A percentile compares a stretch with the other conserved stretches of the same genome.
Evolutionary conservation across 192 early-diverging fungal species (phyloP).

Genomic region (Coemansia sp.): DNA sequence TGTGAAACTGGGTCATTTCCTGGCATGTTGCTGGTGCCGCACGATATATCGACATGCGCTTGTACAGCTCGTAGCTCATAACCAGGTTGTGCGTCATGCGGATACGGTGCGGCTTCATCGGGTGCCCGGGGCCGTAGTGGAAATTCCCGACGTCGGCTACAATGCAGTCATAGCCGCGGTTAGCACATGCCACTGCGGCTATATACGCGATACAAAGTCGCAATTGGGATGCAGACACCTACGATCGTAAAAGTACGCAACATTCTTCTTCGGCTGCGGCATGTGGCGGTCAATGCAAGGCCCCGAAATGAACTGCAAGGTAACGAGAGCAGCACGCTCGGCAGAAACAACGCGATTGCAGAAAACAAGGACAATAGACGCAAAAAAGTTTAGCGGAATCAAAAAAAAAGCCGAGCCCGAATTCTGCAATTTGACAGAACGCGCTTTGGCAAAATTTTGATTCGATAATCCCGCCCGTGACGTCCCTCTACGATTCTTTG

Average conservation of each 20-base stretch:
- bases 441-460: neutral
- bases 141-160: slow-evolving; percentile 70
- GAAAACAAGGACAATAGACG: no score
- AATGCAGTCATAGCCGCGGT: neutral
- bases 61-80: slow-evolving; percentile 91
- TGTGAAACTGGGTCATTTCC: slow-evolving; percentile 95
- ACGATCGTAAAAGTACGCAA: slow-evolving; percentile 53
- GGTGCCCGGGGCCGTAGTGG: slow-evolving; percentile 91
- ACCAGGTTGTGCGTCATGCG: slow-evolving; percentile 96
- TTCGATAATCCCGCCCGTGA: neutral
- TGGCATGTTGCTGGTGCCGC: slow-evolving; percentile 80
- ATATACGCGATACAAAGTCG: neutral
- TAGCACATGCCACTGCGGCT: neutral
- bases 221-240: slow-evolving; percentile 7
- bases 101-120: slow-evolving; percentile 98
- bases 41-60: slow-evolving; percentile 84
- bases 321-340: neutral
- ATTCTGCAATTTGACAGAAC: no score
- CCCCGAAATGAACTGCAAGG: neutral
- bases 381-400: neutral
- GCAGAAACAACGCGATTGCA: no score
- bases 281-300: slow-evolving; percentile 8
- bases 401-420: no score
- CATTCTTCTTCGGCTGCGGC: slow-evolving; percentile 39
- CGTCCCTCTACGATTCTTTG: neutral